A percentile compares a stretch with the other conserved stretches of the same genome.
phyloP scores from a whole-genome alignment of 2,329 filamentous ascomycete species.

The Metarhizium guizhouense region DNA sequence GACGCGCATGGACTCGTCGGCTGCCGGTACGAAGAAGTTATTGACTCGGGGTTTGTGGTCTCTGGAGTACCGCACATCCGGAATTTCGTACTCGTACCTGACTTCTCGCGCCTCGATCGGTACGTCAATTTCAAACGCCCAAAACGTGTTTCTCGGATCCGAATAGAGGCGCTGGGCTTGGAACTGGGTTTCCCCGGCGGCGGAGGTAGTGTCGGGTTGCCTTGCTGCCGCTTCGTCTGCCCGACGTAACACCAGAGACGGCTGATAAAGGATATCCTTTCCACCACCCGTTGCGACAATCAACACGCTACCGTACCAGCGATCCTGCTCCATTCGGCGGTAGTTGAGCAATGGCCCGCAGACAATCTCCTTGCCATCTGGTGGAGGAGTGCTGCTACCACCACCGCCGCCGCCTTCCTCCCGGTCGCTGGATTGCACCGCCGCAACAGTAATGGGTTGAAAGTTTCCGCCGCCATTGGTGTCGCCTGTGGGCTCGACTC shows the following conservation, averaged over 20 bases:
- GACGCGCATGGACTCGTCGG: constrained; percentile 84
- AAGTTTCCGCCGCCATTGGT: constrained; percentile 25
- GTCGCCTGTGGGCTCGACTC: constrained; percentile 34
- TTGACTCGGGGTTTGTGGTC: constrained; percentile 49
- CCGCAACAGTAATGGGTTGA: constrained; percentile 41
- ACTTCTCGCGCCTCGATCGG: constrained; percentile 63
- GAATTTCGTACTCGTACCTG: constrained; percentile 70
- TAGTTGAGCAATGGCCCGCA: constrained; percentile 74
- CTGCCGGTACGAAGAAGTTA: constrained; percentile 77
- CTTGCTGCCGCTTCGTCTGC: constrained; percentile 19
- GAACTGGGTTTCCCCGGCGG: constrained; percentile 33
- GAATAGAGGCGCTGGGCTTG: constrained; percentile 50
- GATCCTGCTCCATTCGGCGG: constrained; percentile 59
- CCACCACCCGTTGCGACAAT: constrained; percentile 70
- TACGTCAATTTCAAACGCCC: constrained; percentile 78
- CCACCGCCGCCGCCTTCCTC: background rate
- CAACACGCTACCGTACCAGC: constrained; percentile 80
- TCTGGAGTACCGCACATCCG: constrained; percentile 52
- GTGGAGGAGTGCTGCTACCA: constrained; percentile 10
- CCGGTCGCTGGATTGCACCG: constrained; percentile 2
- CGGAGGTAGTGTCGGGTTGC: constrained; percentile 15
- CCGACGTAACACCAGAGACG: constrained; percentile 48
- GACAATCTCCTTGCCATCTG: constrained; percentile 50
- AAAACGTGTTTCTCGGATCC: constrained; percentile 69
- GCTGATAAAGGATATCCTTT: constrained; percentile 44